Evolutionary conservation across 2,329 filamentous ascomycete genomes (phyloP).

Genomic region (Pseudogymnoascus pannorum): DNA sequence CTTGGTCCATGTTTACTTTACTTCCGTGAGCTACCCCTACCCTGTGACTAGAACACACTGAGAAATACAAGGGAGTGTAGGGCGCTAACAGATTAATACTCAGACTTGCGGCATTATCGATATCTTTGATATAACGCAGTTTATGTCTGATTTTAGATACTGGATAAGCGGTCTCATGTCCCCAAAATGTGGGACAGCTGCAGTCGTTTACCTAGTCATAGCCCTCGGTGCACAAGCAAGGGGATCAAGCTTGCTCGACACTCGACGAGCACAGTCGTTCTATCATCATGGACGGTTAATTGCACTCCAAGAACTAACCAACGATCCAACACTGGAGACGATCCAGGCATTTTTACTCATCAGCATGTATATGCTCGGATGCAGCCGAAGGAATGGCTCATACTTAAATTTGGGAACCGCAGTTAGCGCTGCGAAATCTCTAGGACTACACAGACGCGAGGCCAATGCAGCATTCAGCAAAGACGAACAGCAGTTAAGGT

Average conservation of each 20-base stretch:
- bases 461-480: constrained; percentile 5
- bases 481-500: constrained; percentile 9
- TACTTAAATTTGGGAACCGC: constrained; percentile 35
- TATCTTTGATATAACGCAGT: constrained; percentile 3
- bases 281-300: constrained; percentile 32
- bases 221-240: constrained; percentile 30
- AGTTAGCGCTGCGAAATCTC: constrained; percentile 31
- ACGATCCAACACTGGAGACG: constrained; percentile 31
- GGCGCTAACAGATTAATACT: neutral
- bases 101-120: constrained; percentile 11
- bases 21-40: neutral
- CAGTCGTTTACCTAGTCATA: constrained; percentile 26
- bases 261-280: constrained; percentile 26
- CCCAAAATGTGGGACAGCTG: neutral
- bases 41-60: neutral
- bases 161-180: constrained; percentile 8
- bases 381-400: constrained; percentile 31
- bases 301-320: constrained; percentile 29
- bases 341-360: constrained; percentile 32
- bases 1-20: constrained; percentile 9
- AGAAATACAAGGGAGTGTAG: neutral
- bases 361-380: constrained; percentile 32
- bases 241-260: constrained; percentile 27
- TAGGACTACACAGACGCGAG: constrained; percentile 27
- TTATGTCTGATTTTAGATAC: neutral